Base-by-base conservation (phyloP, 1,284 basidiomycete genomes). In the Microbotryum saponariae region DNA sequence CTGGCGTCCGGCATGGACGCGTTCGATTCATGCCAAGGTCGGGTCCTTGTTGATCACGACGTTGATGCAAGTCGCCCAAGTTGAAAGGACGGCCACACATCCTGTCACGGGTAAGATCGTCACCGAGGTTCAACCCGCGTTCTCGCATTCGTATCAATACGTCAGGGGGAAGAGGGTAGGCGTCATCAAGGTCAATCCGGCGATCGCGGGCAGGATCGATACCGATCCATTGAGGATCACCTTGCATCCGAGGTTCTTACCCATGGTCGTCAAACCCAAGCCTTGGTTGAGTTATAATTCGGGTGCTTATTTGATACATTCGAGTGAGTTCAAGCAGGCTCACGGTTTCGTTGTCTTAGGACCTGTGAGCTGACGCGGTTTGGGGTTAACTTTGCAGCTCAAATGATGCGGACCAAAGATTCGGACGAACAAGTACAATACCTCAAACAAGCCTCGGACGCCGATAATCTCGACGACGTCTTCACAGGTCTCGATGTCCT, bases 141-240 rank as follows among this genome's bases (percentile, higher is more conserved):
- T 98, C 77, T 87, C 85, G 64, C 91, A 97, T 73, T 81, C 85
- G 3, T 97, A 97, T 74, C 93, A 97, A 76, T 97, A 96, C 73
- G 75, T 88, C n/a, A 84, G 89, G 21, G 93, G 94, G 0, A 86
- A 86, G 70, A 94, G 91, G 76, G 81, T 96, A 6, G 94, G 94
- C 46, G 85, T 97, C 46, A 87, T 97, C 74, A 85, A 85, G 73
- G 77, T 96, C 62, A 97, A 97, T 75, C 85, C 87, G 2, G 83
- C 81, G 2, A 86, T 98, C 12, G 80, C 85, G 2, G 83, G 87
- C 23, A 82, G 87, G 3, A 79, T 98, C 62, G 85, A 89, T 9
- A 85, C 83, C 64, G 93, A 97, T 68, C 80, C 79, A 45, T 74
- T 93, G 6, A 78, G 80, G n/a, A 83, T 86, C 57, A 85, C 88